phyloP scores from a whole-genome alignment of 1,139 yeast genomes.

The Sugiyamaella novakii region DNA sequence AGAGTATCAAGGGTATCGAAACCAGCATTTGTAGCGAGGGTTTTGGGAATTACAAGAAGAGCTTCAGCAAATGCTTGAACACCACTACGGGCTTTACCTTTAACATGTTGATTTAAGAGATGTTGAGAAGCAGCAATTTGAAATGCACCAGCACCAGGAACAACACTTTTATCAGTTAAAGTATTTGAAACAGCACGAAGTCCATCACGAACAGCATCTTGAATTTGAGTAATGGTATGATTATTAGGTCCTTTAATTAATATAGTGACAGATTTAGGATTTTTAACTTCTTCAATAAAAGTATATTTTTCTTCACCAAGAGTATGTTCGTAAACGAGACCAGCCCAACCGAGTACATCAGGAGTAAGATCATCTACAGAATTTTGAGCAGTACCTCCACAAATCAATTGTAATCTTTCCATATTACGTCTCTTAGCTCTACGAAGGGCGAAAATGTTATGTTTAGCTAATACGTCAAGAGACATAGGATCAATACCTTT shows the following conservation, averaged over 20 bases:
- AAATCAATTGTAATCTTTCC: conserved; percentile 95
- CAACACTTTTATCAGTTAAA: conserved; percentile 76
- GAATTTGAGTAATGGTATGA: conserved; percentile 86
- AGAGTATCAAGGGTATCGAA: conserved; percentile 89
- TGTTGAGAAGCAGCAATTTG: conserved; percentile 80
- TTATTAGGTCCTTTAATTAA: conserved; percentile 91
- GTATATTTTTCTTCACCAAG: conserved; percentile 98
- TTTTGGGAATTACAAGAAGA: conserved; percentile 85
- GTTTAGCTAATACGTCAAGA: conserved; percentile 87
- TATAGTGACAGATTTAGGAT: conserved; percentile 90
- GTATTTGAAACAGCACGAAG: conserved; percentile 93
- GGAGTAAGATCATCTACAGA: conserved; percentile 94
- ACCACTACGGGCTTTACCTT: conserved; percentile 89
- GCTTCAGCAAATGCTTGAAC: conserved; percentile 94
- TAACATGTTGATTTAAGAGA: conserved; percentile 55
- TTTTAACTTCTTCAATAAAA: conserved; percentile 86
- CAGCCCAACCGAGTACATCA: conserved; percentile 84
- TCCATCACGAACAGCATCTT: conserved; percentile 97
- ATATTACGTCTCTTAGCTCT: conserved; percentile 98
- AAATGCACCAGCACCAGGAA: conserved; percentile 98
- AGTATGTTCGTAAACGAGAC: conserved; percentile 86
- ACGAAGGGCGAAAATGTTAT: conserved; percentile 90
- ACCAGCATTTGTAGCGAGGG: conserved; percentile 90
- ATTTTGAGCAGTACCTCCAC: conserved; percentile 98
- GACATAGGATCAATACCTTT: conserved; percentile 99